phyloP scores from a whole-genome alignment of 2,329 filamentous ascomycete species.

The Calonectria pseudoreteaudii region DNA sequence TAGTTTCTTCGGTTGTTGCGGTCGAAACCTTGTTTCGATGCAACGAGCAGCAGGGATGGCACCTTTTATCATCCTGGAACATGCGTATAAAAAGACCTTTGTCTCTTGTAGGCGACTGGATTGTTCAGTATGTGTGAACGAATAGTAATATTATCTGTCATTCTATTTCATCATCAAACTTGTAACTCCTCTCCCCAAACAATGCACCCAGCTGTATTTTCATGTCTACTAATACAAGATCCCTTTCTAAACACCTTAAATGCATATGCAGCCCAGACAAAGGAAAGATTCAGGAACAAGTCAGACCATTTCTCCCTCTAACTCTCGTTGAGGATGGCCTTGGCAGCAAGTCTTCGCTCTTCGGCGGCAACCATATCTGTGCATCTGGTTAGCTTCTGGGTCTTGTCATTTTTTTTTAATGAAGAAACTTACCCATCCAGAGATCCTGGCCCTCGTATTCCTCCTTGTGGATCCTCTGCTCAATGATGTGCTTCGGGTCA shows the following conservation, averaged over 20 bases:
- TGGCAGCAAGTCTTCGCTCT: conserved; percentile 69
- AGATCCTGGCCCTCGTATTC: conserved; percentile 89
- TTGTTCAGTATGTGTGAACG: not conserved
- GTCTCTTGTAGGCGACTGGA: not conserved
- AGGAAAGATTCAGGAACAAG: not conserved
- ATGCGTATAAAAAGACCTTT: not conserved
- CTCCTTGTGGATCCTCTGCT: conserved; percentile 90
- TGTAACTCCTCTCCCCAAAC: not conserved
- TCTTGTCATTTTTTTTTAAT: not conserved
- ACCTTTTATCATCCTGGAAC: not conserved
- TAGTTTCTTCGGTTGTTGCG: not conserved
- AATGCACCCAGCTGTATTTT: not conserved
- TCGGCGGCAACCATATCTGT: conserved; percentile 86
- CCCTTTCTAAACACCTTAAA: not conserved
- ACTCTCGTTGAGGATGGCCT: conserved; percentile 26
- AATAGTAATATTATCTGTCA: not conserved
- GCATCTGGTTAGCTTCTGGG: conserved; percentile 25
- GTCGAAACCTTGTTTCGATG: not conserved
- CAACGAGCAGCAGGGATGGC: not conserved
- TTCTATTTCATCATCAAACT: not conserved
- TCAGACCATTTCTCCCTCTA: not conserved
- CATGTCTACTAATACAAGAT: not conserved
- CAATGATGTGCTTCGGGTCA: conserved; percentile 84
- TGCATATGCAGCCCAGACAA: not conserved
- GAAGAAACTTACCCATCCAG: conserved; percentile 79